Conservation (phyloP, 129 eudicot species). For the Helianthus tuberosus region DNA sequence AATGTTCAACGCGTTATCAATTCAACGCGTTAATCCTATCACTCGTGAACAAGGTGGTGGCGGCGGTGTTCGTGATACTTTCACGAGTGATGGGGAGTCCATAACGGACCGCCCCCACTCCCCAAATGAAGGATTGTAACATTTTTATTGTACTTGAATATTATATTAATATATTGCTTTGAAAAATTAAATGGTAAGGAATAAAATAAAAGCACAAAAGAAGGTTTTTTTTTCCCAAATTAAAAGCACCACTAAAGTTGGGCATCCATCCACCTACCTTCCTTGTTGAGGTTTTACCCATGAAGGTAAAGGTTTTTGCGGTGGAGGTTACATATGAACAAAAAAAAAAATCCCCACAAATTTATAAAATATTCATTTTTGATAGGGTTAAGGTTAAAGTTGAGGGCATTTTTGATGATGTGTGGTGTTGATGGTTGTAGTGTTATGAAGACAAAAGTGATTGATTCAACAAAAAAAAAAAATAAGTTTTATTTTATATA, state of each 20-base stretch:
- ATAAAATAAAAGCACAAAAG: constrained; percentile 1
- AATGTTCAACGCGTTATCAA: too few relatives aligned
- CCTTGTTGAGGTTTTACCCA: constrained; percentile 28
- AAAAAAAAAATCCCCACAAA: not conserved
- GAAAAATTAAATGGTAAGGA: not conserved
- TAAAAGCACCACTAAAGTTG: constrained; percentile 2
- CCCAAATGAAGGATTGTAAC: too few relatives aligned
- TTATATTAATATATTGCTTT: not conserved
- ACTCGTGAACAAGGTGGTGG: too few relatives aligned
- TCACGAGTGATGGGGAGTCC: too few relatives aligned
- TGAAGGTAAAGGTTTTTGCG: constrained; percentile 18
- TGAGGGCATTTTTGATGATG: not conserved
- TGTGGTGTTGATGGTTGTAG: not conserved
- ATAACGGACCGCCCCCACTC: too few relatives aligned
- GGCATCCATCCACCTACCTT: constrained; percentile 22
- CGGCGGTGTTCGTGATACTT: too few relatives aligned
- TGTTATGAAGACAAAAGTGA: not conserved
- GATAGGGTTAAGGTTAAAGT: not conserved
- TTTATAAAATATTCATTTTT: not conserved
- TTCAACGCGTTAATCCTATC: too few relatives aligned
- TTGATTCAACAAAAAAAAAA: not conserved
- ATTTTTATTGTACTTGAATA: constrained; percentile 3
- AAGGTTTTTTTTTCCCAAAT: not conserved
- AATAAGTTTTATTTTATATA: too few relatives aligned
- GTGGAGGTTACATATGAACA: constrained; percentile 30